Percentiles rank a stretch among this genome's conserved stretches.
Evolutionary conservation across 768 basidiomycete genomes (phyloP).

Genomic region (Panellus pusillus): DNA sequence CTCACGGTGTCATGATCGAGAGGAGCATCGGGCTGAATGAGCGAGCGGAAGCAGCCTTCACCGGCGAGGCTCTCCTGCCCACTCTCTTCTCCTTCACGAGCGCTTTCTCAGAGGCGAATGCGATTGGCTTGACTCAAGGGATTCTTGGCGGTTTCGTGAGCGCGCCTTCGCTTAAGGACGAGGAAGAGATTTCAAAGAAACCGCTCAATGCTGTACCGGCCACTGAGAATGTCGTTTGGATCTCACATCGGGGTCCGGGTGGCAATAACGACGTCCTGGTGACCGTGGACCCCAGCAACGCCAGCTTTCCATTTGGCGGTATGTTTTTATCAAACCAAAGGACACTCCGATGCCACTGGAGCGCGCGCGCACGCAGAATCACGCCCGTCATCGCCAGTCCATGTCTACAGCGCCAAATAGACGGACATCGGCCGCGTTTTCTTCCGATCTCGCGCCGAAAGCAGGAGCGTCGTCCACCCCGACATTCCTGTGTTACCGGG

Average conservation of each 20-base stretch:
- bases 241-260: constrained; percentile 43
- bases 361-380: constrained; percentile 23
- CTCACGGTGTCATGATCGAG: constrained; percentile 80
- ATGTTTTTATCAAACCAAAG: constrained; percentile 63
- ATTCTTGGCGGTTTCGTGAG: constrained; percentile 49
- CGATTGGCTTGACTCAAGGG: constrained; percentile 66
- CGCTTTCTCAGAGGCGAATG: constrained; percentile 72
- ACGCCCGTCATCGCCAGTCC: constrained; percentile 43
- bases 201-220: constrained; percentile 59
- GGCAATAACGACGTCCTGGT: constrained; percentile 51
- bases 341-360: constrained; percentile 46
- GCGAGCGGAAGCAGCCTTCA: constrained; percentile 60
- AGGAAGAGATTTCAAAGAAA: constrained; percentile 51
- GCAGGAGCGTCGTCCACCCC: constrained; percentile 27
- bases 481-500: constrained; percentile 42
- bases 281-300: constrained; percentile 56
- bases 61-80: constrained; percentile 69
- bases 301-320: constrained; percentile 69
- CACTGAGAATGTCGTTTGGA: constrained; percentile 66
- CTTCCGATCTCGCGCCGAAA: constrained; percentile 37
- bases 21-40: constrained; percentile 69
- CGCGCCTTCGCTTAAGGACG: constrained; percentile 47
- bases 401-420: constrained; percentile 35
- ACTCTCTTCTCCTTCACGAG: constrained; percentile 79
- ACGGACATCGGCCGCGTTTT: constrained; percentile 38